phyloP scores from a whole-genome alignment of 176 grass and related monocot genomes.

The Oryza rufipogon region DNA sequence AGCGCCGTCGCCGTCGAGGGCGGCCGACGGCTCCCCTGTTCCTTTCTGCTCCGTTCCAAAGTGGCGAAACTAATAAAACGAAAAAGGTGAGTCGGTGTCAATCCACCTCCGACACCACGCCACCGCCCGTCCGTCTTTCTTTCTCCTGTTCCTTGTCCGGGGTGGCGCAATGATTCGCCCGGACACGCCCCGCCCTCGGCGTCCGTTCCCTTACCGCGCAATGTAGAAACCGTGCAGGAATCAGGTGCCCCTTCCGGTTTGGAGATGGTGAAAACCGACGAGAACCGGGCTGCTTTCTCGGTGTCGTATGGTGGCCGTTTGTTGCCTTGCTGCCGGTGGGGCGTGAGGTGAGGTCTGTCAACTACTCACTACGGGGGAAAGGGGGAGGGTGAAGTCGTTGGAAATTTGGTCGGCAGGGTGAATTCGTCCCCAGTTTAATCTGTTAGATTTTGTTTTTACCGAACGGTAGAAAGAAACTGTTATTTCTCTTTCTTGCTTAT shows the following conservation, averaged over 20 bases:
- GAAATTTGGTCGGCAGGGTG: constrained; percentile 20
- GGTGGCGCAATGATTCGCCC: background rate
- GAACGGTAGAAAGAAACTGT: background rate
- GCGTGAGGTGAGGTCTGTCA: background rate
- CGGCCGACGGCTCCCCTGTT: background rate
- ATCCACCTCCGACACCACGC: background rate
- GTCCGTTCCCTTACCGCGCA: background rate
- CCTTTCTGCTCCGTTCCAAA: background rate
- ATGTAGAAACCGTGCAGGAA: background rate
- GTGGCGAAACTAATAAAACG: background rate
- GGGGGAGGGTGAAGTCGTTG: background rate
- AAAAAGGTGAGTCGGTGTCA: background rate
- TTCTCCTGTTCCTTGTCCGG: background rate
- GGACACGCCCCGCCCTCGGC: background rate
- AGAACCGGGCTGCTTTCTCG: background rate
- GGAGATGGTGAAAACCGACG: background rate
- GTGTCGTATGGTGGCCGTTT: background rate
- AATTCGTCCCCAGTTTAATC: background rate
- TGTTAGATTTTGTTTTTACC: background rate
- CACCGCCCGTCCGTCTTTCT: background rate
- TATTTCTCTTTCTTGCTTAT: background rate
- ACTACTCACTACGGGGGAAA: background rate
- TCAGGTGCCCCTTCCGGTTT: background rate
- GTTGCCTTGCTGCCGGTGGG: background rate
- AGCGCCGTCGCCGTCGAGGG: background rate